Percentiles rank a stretch among this genome's conserved stretches.
Conservation (phyloP, 495 filamentous ascomycete genomes). For the Podospora didyma region DNA sequence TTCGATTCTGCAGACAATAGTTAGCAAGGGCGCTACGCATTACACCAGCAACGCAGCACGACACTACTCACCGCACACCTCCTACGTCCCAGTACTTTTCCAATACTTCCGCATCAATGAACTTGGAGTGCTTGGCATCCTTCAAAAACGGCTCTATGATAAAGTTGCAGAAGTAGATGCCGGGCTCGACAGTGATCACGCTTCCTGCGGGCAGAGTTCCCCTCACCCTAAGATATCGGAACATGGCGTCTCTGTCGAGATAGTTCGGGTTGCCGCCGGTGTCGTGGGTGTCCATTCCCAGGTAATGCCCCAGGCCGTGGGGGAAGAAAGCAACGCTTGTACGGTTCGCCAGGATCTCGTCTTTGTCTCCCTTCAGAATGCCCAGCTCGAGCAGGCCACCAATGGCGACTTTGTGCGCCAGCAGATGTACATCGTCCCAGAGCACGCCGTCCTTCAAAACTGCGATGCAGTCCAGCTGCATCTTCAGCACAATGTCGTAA, state of each 20-base stretch:
- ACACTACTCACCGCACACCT: constrained; percentile 57
- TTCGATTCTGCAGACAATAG: constrained; percentile 39
- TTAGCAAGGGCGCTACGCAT: not conserved
- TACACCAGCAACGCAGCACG: not conserved
- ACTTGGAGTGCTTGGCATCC: constrained; percentile 63
- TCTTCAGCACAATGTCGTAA: constrained; percentile 80
- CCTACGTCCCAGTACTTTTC: constrained; percentile 87
- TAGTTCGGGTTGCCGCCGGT: constrained; percentile 86
- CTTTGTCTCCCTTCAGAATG: constrained; percentile 62
- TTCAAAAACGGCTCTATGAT: constrained; percentile 82
- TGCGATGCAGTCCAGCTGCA: constrained; percentile 75
- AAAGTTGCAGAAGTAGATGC: constrained; percentile 90
- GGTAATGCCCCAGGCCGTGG: constrained; percentile 86
- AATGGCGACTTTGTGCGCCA: constrained; percentile 78
- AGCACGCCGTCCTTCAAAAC: constrained; percentile 68
- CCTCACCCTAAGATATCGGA: constrained; percentile 78
- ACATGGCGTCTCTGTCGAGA: constrained; percentile 76
- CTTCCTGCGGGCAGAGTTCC: constrained; percentile 68
- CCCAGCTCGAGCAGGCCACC: constrained; percentile 71
- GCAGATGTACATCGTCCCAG: constrained; percentile 83
- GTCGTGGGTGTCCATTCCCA: constrained; percentile 95
- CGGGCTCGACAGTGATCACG: constrained; percentile 88
- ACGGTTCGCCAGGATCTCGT: constrained; percentile 69
- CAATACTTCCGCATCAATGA: constrained; percentile 69
- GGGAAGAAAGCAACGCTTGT: constrained; percentile 88